phyloP scores from a whole-genome alignment of 768 basidiomycete genomes.

The Dendrothele bispora region DNA sequence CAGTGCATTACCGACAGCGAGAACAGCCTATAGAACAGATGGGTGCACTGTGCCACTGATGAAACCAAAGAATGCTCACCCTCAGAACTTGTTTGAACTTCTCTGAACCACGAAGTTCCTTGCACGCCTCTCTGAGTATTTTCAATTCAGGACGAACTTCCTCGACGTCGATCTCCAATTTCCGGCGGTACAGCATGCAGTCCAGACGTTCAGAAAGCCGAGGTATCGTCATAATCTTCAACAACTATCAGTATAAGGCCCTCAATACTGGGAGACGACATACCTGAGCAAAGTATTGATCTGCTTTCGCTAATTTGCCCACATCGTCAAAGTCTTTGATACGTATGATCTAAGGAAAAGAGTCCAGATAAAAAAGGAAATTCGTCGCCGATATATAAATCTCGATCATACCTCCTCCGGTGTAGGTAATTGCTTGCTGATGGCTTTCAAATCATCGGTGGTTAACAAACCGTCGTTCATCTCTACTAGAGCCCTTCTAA shows the following conservation, averaged over 20 bases:
- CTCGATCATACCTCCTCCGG: slow-evolving; percentile 64
- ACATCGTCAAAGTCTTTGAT: slow-evolving; percentile 73
- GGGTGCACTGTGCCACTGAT: not conserved
- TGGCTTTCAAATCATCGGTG: slow-evolving; percentile 74
- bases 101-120: slow-evolving; percentile 61
- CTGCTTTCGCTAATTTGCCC: slow-evolving; percentile 75
- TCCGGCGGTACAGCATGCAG: slow-evolving; percentile 83
- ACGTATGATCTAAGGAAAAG: slow-evolving; percentile 53
- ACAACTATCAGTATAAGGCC: not conserved
- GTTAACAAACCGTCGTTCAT: slow-evolving; percentile 68
- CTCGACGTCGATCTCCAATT: slow-evolving; percentile 78
- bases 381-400: not conserved
- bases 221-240: slow-evolving; percentile 76
- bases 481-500: slow-evolving; percentile 70
- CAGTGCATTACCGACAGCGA: slow-evolving; percentile 78
- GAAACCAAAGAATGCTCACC: slow-evolving; percentile 34
- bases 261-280: slow-evolving; percentile 11
- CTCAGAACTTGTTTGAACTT: slow-evolving; percentile 72
- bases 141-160: slow-evolving; percentile 84
- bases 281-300: slow-evolving; percentile 82
- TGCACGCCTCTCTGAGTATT: slow-evolving; percentile 66
- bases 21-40: slow-evolving; percentile 50
- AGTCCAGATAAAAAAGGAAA: not conserved
- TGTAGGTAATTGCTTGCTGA: slow-evolving; percentile 76
- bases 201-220: slow-evolving; percentile 71